Evolutionary conservation across 2,329 filamentous ascomycete genomes (phyloP), one percentile per base, ranked within the genome.

Genomic region (Ilyonectria sp.): DNA sequence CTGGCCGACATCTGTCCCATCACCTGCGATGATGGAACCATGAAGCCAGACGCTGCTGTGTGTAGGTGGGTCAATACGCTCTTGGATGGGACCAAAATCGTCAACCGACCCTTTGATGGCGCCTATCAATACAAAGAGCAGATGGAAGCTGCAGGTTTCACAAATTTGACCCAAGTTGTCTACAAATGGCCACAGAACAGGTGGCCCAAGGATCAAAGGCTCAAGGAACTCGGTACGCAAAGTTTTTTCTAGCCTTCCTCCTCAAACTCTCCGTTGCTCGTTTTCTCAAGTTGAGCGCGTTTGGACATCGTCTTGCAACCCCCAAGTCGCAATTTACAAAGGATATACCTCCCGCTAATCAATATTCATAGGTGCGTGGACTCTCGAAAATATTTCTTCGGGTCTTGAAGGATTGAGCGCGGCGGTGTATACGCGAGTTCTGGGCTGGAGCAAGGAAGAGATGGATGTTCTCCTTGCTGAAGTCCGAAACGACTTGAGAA

Each of bases 121-220:
- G 76, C 74, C 0, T 52, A 63, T 26, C 56, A 69, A 11, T 68
- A 71, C 21, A 76, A 74, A 37, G 54, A 70, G 33, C 80, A 81
- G 63, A 78, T 89, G 53, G 76, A 78, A 17, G 82, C 84, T 6
- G 84, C 84, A 0, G 88, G 88, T 0, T 89, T 89, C 69, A 75
- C 79, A 47, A 81, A 88, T 63, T 81, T 90, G 0, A 74, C 76
- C 0, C 82, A 87, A 67, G 76, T 80, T 2, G 71, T 84, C 6
- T 84, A 79, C 73, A 85, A 84, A 74, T 82, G 86, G 76, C 86
- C 86, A 0, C 79, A 81, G 60, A 86, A 84, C 67, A 75, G 79
- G 3, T 88, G 86, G 86, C 83, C 85, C 0, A 85, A 82, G 58
- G 82, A 86, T 35, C 78, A 78, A 17, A 83, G 82, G 33, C 78